phyloP scores from a whole-genome alignment of 805 yeast genomes.

The Barnettozyma californica region DNA sequence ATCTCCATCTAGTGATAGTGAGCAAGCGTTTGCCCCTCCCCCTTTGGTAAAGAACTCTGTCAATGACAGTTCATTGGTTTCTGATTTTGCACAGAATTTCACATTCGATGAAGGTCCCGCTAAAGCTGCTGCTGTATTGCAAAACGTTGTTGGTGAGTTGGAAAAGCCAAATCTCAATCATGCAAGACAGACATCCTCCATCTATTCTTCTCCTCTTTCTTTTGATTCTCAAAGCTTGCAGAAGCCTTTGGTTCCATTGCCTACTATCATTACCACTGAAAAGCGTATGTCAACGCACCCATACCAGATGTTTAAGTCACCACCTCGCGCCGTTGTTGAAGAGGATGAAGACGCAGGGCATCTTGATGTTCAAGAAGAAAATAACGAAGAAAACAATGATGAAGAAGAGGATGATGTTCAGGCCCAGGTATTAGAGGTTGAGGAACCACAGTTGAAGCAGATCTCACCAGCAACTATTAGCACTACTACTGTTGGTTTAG shows the following conservation, averaged over 20 bases:
- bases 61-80: conserved; percentile 18
- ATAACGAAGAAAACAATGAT: not conserved
- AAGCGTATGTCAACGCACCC: conserved; percentile 13
- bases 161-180: not conserved
- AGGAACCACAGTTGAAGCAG: not conserved
- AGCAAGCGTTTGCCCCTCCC: conserved; percentile 14
- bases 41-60: conserved; percentile 13
- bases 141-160: not conserved
- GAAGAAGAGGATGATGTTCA: not conserved
- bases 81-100: conserved; percentile 1
- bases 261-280: not conserved
- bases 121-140: conserved; percentile 1
- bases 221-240: not conserved
- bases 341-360: not conserved
- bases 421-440: not conserved
- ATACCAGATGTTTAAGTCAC: conserved; percentile 11
- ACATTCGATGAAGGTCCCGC: not conserved
- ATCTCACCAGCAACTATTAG: conserved; percentile 3
- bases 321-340: conserved; percentile 9
- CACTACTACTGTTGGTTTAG: not conserved
- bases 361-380: too few species aligned
- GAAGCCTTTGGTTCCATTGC: not conserved
- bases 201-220: not conserved
- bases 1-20: not conserved
- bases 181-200: conserved; percentile 1